Percentiles rank a stretch among this genome's conserved stretches.
Conservation (phyloP, 1,284 basidiomycete species). For the Cryptococcus sp. region DNA sequence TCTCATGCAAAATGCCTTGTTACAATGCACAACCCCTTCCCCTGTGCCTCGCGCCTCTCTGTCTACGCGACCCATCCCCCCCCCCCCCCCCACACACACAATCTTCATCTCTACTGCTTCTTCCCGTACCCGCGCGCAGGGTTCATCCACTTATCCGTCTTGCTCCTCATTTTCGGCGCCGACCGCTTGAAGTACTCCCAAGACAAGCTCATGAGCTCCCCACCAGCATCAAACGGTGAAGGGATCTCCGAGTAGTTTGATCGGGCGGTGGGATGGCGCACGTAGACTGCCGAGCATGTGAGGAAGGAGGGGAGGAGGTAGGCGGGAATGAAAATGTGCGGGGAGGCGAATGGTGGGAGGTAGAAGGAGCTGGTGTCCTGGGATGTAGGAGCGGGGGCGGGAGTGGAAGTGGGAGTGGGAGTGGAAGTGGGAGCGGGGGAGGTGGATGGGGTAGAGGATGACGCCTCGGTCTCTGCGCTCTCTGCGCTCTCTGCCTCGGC, state of each 20-base stretch:
- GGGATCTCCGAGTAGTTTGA: conserved; percentile 90
- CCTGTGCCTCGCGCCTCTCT: background rate
- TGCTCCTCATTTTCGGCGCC: conserved; percentile 62
- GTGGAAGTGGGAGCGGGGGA: conserved; percentile 32
- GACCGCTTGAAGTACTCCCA: conserved; percentile 82
- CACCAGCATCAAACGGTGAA: conserved; percentile 88
- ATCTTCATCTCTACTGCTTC: conserved; percentile 21
- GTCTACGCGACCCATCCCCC: background rate
- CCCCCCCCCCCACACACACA: background rate
- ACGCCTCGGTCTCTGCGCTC: conserved; percentile 7
- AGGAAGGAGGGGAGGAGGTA: conserved; percentile 88
- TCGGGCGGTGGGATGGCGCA: conserved; percentile 92
- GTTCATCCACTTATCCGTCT: conserved; percentile 64
- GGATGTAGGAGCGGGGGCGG: conserved; percentile 17
- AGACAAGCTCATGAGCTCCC: conserved; percentile 71
- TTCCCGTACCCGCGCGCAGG: conserved; percentile 49
- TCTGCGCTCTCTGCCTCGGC: too few relatives aligned
- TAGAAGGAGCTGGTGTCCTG: conserved; percentile 57
- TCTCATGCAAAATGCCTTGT: conserved; percentile 5
- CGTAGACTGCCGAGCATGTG: conserved; percentile 89
- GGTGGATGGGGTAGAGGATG: conserved; percentile 33
- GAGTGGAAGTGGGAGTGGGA: conserved; percentile 16
- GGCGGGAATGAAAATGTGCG: conserved; percentile 91
- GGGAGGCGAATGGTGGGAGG: conserved; percentile 81
- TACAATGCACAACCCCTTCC: conserved; percentile 8